Conservation (phyloP, 1,139 yeast genomes). For the Nakaseomyces kungkrabaensis region DNA sequence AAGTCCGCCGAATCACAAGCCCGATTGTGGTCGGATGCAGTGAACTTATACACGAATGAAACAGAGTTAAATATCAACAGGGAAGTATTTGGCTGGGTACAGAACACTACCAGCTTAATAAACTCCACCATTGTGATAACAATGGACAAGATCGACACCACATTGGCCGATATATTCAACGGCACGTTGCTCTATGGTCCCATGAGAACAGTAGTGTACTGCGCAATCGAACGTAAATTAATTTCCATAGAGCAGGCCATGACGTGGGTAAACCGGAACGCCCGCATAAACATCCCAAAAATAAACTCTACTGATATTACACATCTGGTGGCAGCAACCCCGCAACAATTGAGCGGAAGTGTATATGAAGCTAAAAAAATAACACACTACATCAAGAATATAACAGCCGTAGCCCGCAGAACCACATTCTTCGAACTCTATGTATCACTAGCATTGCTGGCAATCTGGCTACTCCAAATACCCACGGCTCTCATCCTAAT, state of each 20-base stretch:
- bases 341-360: conserved; percentile 10
- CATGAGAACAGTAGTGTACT: conserved; percentile 57
- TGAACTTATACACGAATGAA: conserved; percentile 38
- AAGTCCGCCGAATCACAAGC: conserved; percentile 8
- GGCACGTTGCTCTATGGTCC: conserved; percentile 59
- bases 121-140: conserved; percentile 47
- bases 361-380: conserved; percentile 4
- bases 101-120: conserved; percentile 42
- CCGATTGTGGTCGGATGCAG: conserved; percentile 41
- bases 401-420: conserved; percentile 15
- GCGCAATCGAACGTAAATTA: conserved; percentile 70
- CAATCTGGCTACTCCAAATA: conserved; percentile 41
- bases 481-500: conserved; percentile 28
- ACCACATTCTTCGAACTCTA: conserved; percentile 36
- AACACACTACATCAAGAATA: conserved; percentile 14
- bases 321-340: background rate
- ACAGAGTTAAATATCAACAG: conserved; percentile 46
- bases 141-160: conserved; percentile 42
- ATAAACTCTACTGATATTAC: conserved; percentile 30
- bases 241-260: conserved; percentile 57
- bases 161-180: conserved; percentile 50
- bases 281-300: conserved; percentile 51
- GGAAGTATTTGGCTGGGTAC: conserved; percentile 58
- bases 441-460: conserved; percentile 37
- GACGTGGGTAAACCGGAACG: conserved; percentile 64